These are phyloP conservation scores for Massariosphaeria phaeospora DNA, from an alignment of 495 filamentous ascomycete genomes.

Conservation along the genomic window DNA sequence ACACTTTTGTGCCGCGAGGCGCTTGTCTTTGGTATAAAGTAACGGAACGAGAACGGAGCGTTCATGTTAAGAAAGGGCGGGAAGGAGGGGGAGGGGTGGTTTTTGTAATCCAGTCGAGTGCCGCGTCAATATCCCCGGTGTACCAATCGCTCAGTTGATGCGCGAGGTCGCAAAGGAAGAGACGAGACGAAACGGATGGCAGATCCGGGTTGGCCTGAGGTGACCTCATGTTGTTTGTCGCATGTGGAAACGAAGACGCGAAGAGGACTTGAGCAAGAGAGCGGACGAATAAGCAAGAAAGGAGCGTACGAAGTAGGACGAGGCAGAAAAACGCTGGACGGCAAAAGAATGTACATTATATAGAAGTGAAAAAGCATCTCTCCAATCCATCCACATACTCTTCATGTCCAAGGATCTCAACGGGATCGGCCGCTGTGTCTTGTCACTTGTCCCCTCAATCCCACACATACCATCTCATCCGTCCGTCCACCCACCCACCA, in stretches of 20 bases:
- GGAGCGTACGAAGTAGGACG: neutral
- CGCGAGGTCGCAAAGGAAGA: neutral
- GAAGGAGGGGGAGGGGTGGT: no score
- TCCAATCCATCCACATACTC: neutral
- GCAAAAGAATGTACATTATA: conserved; percentile 29
- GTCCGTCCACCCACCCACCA: neutral
- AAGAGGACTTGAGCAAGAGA: neutral
- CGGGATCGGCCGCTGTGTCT: no score
- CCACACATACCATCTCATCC: neutral
- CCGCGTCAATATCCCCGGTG: conserved; percentile 17
- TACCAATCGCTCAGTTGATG: neutral
- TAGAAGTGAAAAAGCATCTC: conserved; percentile 13
- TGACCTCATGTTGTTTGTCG: no score
- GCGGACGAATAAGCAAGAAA: neutral
- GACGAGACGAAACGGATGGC: neutral
- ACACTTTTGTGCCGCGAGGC: conserved; percentile 28
- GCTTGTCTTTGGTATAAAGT: conserved; percentile 28
- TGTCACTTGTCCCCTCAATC: neutral
- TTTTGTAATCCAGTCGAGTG: neutral
- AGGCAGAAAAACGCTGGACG: neutral
- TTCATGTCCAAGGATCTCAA: neutral
- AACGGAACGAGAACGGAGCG: no score
- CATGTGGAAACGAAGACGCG: no score
- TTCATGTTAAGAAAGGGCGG: no score
- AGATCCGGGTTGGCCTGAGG: no score